Percentiles rank a stretch among this genome's conserved stretches.
Evolutionary conservation across 257 asterid species (phyloP).

Genomic region (Leptodermis oblonga): DNA sequence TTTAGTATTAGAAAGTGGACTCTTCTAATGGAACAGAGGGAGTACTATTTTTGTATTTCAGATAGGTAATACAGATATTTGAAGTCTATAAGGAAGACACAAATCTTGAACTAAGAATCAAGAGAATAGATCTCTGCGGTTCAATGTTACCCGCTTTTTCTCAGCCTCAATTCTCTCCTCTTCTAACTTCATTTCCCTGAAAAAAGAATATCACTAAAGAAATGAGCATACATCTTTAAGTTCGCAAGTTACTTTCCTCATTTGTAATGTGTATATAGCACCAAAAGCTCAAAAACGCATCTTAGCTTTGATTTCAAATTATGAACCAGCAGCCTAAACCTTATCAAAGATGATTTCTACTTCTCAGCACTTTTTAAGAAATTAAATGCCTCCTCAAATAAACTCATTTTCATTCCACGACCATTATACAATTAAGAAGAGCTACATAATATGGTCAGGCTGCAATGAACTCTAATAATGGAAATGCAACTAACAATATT

Average conservation of each 20-base stretch:
- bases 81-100: background rate
- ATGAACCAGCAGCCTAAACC: background rate
- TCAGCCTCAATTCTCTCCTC: slow-evolving; percentile 97
- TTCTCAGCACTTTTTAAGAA: background rate
- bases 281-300: background rate
- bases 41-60: background rate
- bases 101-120: slow-evolving; percentile 6
- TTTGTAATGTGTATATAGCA: background rate
- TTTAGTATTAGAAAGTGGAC: too few species aligned
- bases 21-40: too few species aligned
- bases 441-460: background rate
- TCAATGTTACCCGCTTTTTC: slow-evolving; percentile 66
- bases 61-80: background rate
- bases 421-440: background rate
- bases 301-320: background rate
- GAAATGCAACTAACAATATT: background rate
- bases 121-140: slow-evolving; percentile 3
- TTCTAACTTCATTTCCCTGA: slow-evolving; percentile 97
- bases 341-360: slow-evolving; percentile 2
- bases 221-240: background rate
- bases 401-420: background rate
- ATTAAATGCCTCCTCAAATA: background rate
- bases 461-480: background rate
- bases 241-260: background rate
- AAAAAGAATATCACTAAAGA: slow-evolving; percentile 18